Evolutionary conservation across 2,329 filamentous ascomycete species (phyloP).

Genomic region (Elsinoe australis): DNA sequence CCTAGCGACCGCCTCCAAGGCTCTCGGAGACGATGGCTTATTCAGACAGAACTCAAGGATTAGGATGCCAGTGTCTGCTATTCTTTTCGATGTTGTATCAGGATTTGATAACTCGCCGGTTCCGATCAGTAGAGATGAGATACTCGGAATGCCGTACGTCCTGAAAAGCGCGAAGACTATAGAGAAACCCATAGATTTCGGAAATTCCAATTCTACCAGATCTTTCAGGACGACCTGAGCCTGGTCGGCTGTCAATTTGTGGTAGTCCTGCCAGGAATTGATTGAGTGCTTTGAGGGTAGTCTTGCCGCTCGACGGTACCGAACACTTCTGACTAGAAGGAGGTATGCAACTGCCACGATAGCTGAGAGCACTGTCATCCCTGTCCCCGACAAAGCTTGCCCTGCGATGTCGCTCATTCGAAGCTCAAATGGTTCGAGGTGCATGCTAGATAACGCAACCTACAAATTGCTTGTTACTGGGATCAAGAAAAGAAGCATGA

Average conservation of each 20-base stretch:
- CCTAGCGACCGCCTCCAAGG: conserved; percentile 46
- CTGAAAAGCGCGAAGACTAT: conserved; percentile 2
- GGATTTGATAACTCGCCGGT: conserved; percentile 12
- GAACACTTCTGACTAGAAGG: background rate
- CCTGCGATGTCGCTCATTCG: no score
- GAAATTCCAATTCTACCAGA: conserved; percentile 2
- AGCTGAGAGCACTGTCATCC: no score
- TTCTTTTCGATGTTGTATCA: conserved; percentile 42
- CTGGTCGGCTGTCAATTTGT: background rate
- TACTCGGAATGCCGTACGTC: conserved; percentile 20
- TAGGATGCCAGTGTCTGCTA: conserved; percentile 45
- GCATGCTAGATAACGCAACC: no score
- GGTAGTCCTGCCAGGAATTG: background rate
- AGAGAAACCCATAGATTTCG: background rate
- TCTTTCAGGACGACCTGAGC: background rate
- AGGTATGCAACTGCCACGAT: no score
- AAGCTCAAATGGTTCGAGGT: no score
- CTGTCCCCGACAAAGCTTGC: no score
- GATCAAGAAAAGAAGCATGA: no score
- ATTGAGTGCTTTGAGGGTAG: background rate
- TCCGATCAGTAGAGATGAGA: conserved; percentile 16
- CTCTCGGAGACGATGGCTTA: conserved; percentile 38
- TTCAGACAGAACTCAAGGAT: conserved; percentile 43
- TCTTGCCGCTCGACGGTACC: background rate
- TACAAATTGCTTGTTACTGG: no score